Evolutionary conservation across 768 basidiomycete species (phyloP).

Genomic region (Trametes maxima): DNA sequence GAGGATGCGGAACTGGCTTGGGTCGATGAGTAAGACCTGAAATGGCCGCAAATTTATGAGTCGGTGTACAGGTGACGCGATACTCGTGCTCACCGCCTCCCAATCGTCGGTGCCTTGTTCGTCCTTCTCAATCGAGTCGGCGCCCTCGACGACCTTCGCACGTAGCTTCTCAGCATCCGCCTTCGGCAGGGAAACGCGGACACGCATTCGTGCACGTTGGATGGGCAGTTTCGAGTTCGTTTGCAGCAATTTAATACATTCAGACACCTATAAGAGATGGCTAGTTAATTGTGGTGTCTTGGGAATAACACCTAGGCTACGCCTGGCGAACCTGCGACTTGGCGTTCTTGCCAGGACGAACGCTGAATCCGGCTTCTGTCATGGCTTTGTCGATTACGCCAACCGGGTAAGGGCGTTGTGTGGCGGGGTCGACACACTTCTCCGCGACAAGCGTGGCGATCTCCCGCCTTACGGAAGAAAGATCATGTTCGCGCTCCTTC

Average conservation of each 20-base stretch:
- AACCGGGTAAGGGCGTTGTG: conserved; percentile 87
- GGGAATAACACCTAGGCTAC: background rate
- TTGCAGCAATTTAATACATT: conserved; percentile 84
- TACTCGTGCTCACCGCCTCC: conserved; percentile 70
- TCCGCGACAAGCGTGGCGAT: conserved; percentile 94
- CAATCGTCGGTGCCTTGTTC: conserved; percentile 75
- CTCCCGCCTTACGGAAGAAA: conserved; percentile 78
- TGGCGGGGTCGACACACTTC: conserved; percentile 93
- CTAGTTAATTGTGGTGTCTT: background rate
- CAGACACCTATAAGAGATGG: conserved; percentile 67
- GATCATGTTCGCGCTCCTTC: conserved; percentile 93
- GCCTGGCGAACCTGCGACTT: conserved; percentile 79
- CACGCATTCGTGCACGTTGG: conserved; percentile 90
- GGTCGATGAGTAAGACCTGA: conserved; percentile 91
- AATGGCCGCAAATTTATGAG: background rate
- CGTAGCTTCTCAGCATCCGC: conserved; percentile 67
- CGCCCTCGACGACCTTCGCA: conserved; percentile 68
- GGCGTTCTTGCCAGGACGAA: conserved; percentile 84
- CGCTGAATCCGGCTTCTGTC: conserved; percentile 92
- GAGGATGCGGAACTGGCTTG: conserved; percentile 85
- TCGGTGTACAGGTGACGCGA: background rate
- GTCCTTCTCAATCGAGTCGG: conserved; percentile 84
- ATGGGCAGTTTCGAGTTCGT: conserved; percentile 86
- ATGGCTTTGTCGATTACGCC: conserved; percentile 98
- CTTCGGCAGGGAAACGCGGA: conserved; percentile 76